Evolutionary conservation across 179 eudicot genomes (phyloP), one percentile per base, ranked within the genome.

Genomic region (Amaranthus tricolor): DNA sequence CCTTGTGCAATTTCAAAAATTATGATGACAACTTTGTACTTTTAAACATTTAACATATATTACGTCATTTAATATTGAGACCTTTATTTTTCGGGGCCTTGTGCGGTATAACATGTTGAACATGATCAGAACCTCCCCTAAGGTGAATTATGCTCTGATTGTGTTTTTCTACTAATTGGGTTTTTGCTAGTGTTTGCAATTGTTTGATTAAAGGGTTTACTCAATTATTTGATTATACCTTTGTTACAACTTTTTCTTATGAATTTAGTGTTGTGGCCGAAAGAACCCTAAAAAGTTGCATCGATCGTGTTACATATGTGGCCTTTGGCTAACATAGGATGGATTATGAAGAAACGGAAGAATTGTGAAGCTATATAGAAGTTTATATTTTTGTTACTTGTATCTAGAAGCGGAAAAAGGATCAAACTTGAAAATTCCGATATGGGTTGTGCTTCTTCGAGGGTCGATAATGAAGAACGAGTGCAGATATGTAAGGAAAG

Each of bases 401-500:
- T 19, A 54, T 50, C 51, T 56, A n/a, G 64, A 47, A 72, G 66
- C 21, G 43, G 7, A 6, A 47, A 47, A 21, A 49, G 21, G 31
- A 47, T 19, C 20, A 9, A 7, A 8, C 55, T 51, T 19, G 10
- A 47, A 45, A 59, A 14, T 51, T 24, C 13, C 20, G 66, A 66
- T 76, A 91, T 91, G 97, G 97, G 97, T 16, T 90, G 97, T 79
- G 85, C 74, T 77, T 75, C 83, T 48, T 90, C 97, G 40, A 87
- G 84, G 62, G 78, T 92, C 20, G 91, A 87, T 54, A 80, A 85
- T 45, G 91, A 87, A 72, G 91, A 90, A 76, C 87, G 90, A 83
- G 93, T 90, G 72, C 81, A 81, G 72, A 72, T 78, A 0, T 92
- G 91, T 70, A 92, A 85, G 82, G 97, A 92, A 81, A 86, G 97